A percentile compares a stretch with the other conserved stretches of the same genome.
Conservation (phyloP, 2,329 filamentous ascomycete species). For the Magnaporthales sp. region DNA sequence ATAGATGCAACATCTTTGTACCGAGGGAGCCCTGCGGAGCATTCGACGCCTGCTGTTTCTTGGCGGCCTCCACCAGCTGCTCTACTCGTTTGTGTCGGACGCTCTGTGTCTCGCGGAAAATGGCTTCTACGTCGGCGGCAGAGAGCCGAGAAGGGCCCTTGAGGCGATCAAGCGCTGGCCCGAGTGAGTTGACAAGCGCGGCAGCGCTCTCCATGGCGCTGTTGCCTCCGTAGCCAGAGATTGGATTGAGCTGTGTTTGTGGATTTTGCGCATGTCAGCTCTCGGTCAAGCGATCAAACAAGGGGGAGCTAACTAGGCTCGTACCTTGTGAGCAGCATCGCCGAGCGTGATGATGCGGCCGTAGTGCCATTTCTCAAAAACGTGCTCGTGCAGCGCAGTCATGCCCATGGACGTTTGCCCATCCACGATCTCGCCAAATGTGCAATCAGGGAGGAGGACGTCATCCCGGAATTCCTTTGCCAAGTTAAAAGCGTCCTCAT, state of each 20-base stretch:
- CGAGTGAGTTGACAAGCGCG: conserved; percentile 12
- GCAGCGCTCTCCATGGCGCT: conserved; percentile 16
- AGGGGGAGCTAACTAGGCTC: not conserved
- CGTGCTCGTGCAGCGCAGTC: conserved; percentile 22
- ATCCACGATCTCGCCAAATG: conserved; percentile 11
- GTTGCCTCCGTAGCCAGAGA: conserved; percentile 17
- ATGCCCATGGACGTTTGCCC: conserved; percentile 16
- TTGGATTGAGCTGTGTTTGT: conserved; percentile 14
- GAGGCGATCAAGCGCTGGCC: conserved; percentile 3
- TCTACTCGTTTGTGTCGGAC: not conserved
- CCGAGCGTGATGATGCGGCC: conserved; percentile 21
- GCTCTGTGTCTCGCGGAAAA: not conserved
- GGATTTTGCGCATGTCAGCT: not conserved
- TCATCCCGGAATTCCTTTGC: conserved; percentile 4
- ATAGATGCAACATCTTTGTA: not conserved
- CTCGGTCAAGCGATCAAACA: not conserved
- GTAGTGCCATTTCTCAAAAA: conserved; percentile 23
- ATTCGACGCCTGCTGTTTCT: not conserved
- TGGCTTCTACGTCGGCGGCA: not conserved
- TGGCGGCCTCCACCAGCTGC: not conserved
- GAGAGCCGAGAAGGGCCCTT: not conserved
- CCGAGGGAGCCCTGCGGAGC: not conserved
- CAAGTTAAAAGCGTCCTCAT: conserved; percentile 9
- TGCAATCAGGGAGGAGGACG: conserved; percentile 8
- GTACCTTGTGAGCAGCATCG: conserved; percentile 22